Percentiles rank a stretch among this genome's conserved stretches.
phyloP scores from a whole-genome alignment of 208 protist genomes.

The Leishmania aethiopica region DNA sequence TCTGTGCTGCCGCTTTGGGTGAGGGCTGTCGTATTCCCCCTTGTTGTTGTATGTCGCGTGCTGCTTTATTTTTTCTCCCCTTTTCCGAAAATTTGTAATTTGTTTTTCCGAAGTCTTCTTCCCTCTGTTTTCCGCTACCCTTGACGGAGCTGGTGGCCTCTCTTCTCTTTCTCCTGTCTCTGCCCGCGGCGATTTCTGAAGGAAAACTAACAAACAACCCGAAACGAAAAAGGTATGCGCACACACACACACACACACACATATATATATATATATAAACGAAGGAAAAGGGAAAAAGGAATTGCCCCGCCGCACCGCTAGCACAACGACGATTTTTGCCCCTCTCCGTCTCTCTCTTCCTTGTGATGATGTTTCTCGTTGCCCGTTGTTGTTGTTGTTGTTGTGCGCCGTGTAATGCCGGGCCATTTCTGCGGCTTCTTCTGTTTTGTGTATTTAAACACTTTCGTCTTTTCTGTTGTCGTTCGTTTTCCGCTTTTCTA shows the following conservation, averaged over 20 bases:
- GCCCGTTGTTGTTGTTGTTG: background rate
- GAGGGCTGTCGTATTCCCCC: too few species aligned
- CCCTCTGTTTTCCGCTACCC: too few species aligned
- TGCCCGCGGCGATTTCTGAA: too few species aligned
- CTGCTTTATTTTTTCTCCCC: background rate
- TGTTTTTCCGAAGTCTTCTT: background rate
- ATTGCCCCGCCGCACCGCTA: too few species aligned
- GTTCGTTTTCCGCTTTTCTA: background rate
- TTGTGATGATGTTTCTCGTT: background rate
- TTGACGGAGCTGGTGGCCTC: too few species aligned
- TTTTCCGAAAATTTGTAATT: background rate
- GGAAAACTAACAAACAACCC: too few species aligned
- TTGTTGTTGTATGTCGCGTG: background rate
- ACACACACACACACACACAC: background rate
- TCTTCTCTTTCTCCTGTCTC: too few species aligned
- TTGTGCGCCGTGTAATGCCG: background rate
- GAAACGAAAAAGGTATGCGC: background rate
- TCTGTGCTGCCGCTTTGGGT: background rate
- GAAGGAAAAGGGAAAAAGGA: too few species aligned
- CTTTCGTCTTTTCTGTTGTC: background rate
- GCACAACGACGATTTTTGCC: slow-evolving; percentile 9
- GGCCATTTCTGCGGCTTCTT: background rate
- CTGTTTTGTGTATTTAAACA: background rate
- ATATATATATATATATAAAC: background rate
- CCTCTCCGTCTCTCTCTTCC: slow-evolving; percentile 14